phyloP scores from a whole-genome alignment of 2,329 filamentous ascomycete genomes.

The Alternaria arbusti region DNA sequence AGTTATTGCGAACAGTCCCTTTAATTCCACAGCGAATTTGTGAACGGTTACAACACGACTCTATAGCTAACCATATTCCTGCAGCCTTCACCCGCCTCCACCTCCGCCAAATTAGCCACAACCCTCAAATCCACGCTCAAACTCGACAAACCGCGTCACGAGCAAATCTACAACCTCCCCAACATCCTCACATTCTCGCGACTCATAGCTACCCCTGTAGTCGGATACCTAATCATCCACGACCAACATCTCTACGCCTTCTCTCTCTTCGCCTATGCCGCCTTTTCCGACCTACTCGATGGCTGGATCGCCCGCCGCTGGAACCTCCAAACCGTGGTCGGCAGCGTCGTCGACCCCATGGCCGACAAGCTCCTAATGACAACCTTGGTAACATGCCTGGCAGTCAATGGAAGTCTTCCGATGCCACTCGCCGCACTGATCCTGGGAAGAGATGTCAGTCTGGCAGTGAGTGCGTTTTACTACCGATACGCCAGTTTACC shows the following conservation, averaged over 20 bases:
- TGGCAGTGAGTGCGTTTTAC: constrained; percentile 88
- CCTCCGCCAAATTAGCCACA: constrained; percentile 30
- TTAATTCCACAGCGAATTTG: too few relatives aligned
- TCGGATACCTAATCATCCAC: constrained; percentile 88
- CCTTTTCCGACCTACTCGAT: constrained; percentile 88
- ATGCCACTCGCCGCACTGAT: constrained; percentile 90
- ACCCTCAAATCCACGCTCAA: constrained; percentile 41
- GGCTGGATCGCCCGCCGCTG: constrained; percentile 91
- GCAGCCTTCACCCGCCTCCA: constrained; percentile 9
- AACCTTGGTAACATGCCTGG: constrained; percentile 82
- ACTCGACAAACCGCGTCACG: constrained; percentile 53
- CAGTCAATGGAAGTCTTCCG: constrained; percentile 81
- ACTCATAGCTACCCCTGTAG: constrained; percentile 78
- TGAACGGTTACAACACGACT: too few relatives aligned
- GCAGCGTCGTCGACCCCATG: constrained; percentile 87
- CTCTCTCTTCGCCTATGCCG: constrained; percentile 88
- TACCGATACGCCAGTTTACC: constrained; percentile 95
- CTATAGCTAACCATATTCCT: constrained; percentile 2
- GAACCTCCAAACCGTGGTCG: constrained; percentile 90
- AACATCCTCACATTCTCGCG: constrained; percentile 91
- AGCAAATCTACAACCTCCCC: constrained; percentile 97
- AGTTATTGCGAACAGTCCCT: too few relatives aligned
- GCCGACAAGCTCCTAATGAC: constrained; percentile 98
- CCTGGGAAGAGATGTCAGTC: constrained; percentile 82
- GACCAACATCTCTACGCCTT: constrained; percentile 81